A percentile compares a stretch with the other conserved stretches of the same genome.
Evolutionary conservation across 768 basidiomycete species (phyloP).

Genomic region (Naganishia onofrii): DNA sequence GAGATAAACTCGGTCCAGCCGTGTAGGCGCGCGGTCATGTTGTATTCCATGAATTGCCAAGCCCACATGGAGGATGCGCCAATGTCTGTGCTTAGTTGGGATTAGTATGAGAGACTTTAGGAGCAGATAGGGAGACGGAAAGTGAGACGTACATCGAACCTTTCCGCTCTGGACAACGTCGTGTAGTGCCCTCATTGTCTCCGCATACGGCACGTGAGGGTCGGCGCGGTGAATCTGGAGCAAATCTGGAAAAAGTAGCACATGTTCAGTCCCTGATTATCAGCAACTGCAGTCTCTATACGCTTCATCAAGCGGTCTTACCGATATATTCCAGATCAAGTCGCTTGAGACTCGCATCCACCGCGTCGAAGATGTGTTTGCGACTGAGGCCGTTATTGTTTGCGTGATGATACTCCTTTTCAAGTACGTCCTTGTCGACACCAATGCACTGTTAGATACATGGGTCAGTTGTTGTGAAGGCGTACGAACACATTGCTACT

Average conservation of each 20-base stretch:
- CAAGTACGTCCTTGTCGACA: constrained; percentile 22
- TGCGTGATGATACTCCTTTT: constrained; percentile 19
- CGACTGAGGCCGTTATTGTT: constrained; percentile 27
- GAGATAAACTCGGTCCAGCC: constrained; percentile 32
- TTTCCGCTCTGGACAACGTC: constrained; percentile 67
- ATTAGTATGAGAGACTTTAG: neutral
- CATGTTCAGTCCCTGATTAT: constrained; percentile 10
- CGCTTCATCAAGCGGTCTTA: constrained; percentile 44
- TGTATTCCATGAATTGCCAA: constrained; percentile 54
- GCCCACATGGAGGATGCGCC: constrained; percentile 63
- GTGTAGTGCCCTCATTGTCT: constrained; percentile 67
- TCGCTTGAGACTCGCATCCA: constrained; percentile 60
- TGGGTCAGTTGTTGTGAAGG: neutral
- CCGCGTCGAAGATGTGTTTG: constrained; percentile 66
- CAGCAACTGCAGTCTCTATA: neutral
- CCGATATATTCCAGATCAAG: constrained; percentile 76
- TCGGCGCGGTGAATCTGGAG: constrained; percentile 35
- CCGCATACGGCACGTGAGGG: constrained; percentile 54
- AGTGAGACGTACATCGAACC: constrained; percentile 54
- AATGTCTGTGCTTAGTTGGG: constrained; percentile 50
- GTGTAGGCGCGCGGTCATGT: constrained; percentile 22
- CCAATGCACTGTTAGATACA: constrained; percentile 28
- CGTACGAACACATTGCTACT: too few relatives aligned
- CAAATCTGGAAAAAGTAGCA: neutral
- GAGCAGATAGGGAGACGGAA: neutral